Base-by-base conservation (phyloP, 2,329 filamentous ascomycete species). In the Ophioceras dolichostomum region DNA sequence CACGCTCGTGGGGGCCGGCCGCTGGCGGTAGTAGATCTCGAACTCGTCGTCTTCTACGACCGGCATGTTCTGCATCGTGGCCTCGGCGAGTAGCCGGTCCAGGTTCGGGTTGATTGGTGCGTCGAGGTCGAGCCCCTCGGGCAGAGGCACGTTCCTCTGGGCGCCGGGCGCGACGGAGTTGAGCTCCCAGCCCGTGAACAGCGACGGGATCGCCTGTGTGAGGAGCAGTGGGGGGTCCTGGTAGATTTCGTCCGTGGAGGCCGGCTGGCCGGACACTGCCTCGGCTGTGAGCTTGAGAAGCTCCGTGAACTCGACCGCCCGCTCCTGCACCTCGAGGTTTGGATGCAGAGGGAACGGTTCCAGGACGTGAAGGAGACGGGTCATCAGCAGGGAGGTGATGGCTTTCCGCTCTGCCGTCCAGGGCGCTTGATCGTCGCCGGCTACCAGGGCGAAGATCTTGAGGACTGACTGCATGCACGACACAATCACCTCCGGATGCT, bases 321-420 rank as follows among this genome's bases (percentile, higher is more conserved):
- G 76, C 57, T 96, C 91, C 59, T 98, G 91, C 4, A 98, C 87
- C 54, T 98, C 91, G 1, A 98, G 68, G 49, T 79, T 85, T 0
- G 89, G 88, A 54, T 96, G 86, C 29, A 79, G 68, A 1, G 79
- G 76, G 13, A 96, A 59, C 1, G 79, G 74, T 49, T 96, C 88
- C 17, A 94, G 64, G 34, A 84, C 81, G 53, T 91, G 76, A 16
- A 94, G 73, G 6, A 95, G 76, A 2, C 87, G 76, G 20, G 83
- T 82, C 59, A 94, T 77, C 18, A 94, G 65, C 4, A 96, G 69
- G 8, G 81, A 76, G 24, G 83, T 76, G 43, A 77, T 77, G 0
- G 81, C 79, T 53, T 85, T 88, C 39, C 81, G 70, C 51, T 81
- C 76, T 0, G 73, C 55, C 9, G 78, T 83, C 85, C 87, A 95